These are phyloP conservation scores for Corylus americana DNA, from an alignment of 306 rosid genomes.

Conservation along the genomic window DNA sequence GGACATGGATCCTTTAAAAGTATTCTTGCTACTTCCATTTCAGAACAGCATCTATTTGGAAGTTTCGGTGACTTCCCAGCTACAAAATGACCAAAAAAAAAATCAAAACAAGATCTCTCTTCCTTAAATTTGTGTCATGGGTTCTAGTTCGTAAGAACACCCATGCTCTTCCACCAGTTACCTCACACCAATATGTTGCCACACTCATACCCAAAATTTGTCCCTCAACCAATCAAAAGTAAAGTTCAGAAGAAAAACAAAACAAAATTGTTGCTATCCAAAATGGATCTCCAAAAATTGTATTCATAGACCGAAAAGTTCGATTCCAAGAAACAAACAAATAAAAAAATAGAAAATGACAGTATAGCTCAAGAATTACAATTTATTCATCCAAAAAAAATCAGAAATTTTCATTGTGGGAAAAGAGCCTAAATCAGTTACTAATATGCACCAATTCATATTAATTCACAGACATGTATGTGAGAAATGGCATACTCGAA, in stretches of 20 bases:
- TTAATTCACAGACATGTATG: neutral
- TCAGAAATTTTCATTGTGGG: neutral
- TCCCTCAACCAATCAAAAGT: neutral
- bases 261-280: neutral
- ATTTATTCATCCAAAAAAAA: neutral
- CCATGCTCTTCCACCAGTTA: neutral
- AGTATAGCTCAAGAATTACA: neutral
- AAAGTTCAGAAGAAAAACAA: neutral
- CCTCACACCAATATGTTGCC: neutral
- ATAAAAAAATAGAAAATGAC: neutral
- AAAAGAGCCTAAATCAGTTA: neutral
- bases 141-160: neutral
- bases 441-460: neutral
- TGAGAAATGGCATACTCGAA: constrained; percentile 54
- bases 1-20: neutral
- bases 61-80: neutral
- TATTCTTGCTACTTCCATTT: neutral
- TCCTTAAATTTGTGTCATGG: neutral
- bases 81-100: neutral
- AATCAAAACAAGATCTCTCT: neutral
- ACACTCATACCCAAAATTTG: neutral
- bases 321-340: neutral
- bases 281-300: neutral
- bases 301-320: neutral
- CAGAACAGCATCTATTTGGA: neutral